Evolutionary conservation across 164 flowering plant genomes (phyloP).

Genomic region (Macadamia tetraphylla): DNA sequence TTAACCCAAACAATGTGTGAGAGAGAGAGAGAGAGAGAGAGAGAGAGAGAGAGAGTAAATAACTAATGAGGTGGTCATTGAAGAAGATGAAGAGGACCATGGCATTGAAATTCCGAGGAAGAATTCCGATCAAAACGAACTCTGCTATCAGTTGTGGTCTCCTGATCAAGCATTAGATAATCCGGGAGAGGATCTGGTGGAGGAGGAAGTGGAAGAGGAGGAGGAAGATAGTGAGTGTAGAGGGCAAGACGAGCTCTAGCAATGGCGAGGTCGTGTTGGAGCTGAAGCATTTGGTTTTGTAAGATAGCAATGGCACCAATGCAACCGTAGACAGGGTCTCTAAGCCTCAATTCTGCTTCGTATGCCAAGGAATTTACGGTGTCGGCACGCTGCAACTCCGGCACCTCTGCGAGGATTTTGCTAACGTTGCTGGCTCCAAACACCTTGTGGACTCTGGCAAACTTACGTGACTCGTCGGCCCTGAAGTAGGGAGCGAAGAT

Average conservation of each 20-base stretch:
- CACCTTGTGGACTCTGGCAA: constrained; percentile 74
- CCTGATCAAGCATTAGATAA: no score
- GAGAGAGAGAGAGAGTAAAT: no score
- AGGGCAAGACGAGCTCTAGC: constrained; percentile 65
- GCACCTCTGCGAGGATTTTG: constrained; percentile 66
- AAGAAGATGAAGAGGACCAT: no score
- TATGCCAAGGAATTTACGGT: constrained; percentile 62
- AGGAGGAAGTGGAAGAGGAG: no score
- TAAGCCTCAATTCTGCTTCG: constrained; percentile 74
- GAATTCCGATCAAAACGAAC: no score
- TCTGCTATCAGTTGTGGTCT: no score
- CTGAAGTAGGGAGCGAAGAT: constrained; percentile 68
- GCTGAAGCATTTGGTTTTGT: constrained; percentile 54
- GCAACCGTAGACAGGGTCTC: constrained; percentile 84
- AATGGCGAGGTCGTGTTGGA: constrained; percentile 64
- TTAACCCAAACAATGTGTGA: no score
- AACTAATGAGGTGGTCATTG: no score
- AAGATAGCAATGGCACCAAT: constrained; percentile 67
- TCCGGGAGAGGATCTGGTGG: no score
- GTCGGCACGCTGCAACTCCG: constrained; percentile 59
- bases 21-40: no score
- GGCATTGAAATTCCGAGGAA: no score
- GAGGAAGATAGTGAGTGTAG: constrained; percentile 2
- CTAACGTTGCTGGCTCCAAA: constrained; percentile 87
- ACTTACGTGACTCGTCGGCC: constrained; percentile 52